Base-by-base conservation (phyloP, 306 rosid genomes). In the Morella rubra region DNA sequence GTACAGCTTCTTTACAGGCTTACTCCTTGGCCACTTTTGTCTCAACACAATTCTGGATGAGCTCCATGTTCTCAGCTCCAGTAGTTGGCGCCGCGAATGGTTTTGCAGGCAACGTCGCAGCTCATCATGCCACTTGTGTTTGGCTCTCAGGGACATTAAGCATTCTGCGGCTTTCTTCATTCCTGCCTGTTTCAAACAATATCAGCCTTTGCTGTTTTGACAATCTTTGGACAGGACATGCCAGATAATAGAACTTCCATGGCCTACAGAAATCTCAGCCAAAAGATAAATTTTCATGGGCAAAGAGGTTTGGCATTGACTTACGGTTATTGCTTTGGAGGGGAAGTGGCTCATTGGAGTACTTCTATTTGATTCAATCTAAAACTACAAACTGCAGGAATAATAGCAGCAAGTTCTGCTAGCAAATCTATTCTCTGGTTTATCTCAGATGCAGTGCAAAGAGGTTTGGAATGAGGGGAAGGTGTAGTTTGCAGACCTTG, bases 21-120 rank as follows among this genome's bases (percentile, higher is more conserved):
- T 94, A n/a, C 79, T 94, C 98, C 9, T 73, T 94, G 0, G 90
- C 97, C 41, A 89, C 94, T 7, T 94, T 94, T 45, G 95, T 94
- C 60, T 91, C 98, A n/a, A 91, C 96, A 1, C 95, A 91, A 41
- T 94, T 90, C 86, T 94, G 95, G 98, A 94, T 91, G 98, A 94
- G 95, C 85, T 91, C 98, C 11, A 91, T 91, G 97, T 94, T 94
- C 74, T 87, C 97, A 0, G 47, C 93, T 3, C 85, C 84, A 1
- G 89, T 91, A 0, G 96, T 94, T 42, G 98, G 91, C 27, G 49
- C 87, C 8, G 97, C 97, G 52, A 94, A 90, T 22, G 96, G 96
- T 0, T 62, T 94, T 7, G 67, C 97, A 0, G 96, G 98, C 0
- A 94, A 94, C 95, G 0, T 85, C 97, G 1, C 98, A 94, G 53